A percentile compares a stretch with the other conserved stretches of the same genome.
Conservation (phyloP, 371 early-diverging fungal species). For the Blakeslea trispora region DNA sequence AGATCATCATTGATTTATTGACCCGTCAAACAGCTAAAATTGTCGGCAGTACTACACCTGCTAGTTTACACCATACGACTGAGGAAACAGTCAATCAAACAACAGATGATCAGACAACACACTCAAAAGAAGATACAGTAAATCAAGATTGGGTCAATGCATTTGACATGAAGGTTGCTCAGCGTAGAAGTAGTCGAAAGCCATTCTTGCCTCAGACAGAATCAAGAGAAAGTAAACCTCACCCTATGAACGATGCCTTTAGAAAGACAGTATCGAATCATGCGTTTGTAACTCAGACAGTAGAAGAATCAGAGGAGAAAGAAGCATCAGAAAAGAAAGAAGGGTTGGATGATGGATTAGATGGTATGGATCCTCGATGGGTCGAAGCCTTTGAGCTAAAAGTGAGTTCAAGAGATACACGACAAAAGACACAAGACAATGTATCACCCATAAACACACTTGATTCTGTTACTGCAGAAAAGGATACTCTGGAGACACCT, state of each 20-base stretch:
- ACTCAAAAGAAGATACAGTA: slow-evolving; percentile 2
- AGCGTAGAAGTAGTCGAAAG: slow-evolving; percentile 21
- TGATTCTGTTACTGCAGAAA: slow-evolving; percentile 2
- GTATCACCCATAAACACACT: slow-evolving; percentile 5
- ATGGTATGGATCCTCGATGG: slow-evolving; percentile 23
- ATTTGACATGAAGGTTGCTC: slow-evolving; percentile 33
- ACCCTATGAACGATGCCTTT: slow-evolving; percentile 11
- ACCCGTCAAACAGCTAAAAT: slow-evolving; percentile 19
- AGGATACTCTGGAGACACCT: too few relatives aligned
- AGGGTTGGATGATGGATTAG: neutral
- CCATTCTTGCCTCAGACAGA: neutral
- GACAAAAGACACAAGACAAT: slow-evolving; percentile 9
- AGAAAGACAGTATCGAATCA: neutral
- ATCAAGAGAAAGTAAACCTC: slow-evolving; percentile 1
- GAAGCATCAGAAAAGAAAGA: too few relatives aligned
- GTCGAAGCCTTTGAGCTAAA: slow-evolving; percentile 32
- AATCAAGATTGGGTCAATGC: slow-evolving; percentile 35
- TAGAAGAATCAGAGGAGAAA: neutral
- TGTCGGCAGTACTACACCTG: slow-evolving; percentile 8
- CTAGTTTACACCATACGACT: neutral
- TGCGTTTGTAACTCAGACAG: neutral
- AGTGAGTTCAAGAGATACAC: slow-evolving; percentile 21
- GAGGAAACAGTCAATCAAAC: neutral
- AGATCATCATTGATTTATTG: slow-evolving; percentile 22
- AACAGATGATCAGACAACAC: too few relatives aligned